A percentile compares a stretch with the other conserved stretches of the same genome.
phyloP scores from a whole-genome alignment of 768 basidiomycete species.

The Termitomyces sp. region DNA sequence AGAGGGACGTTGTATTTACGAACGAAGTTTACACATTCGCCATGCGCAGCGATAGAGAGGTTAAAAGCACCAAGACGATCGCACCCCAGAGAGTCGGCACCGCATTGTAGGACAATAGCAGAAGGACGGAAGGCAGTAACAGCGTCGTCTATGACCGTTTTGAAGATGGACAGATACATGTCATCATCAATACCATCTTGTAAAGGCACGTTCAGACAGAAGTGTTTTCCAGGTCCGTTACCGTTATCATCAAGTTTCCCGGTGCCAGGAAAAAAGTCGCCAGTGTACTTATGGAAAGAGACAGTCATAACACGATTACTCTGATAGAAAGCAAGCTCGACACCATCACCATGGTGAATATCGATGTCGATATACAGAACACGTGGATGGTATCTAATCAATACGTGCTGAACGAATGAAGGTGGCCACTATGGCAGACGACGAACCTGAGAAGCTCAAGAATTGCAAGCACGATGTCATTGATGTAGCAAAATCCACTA shows the following conservation, averaged over 20 bases:
- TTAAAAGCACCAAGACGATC: conserved; percentile 97
- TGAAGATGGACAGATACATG: conserved; percentile 93
- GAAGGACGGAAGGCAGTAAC: conserved; percentile 85
- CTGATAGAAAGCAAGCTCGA: conserved; percentile 96
- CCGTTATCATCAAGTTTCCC: conserved; percentile 95
- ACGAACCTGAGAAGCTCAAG: conserved; percentile 80
- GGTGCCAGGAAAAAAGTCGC: conserved; percentile 97
- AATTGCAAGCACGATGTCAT: conserved; percentile 94
- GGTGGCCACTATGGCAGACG: conserved; percentile 7
- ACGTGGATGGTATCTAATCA: conserved; percentile 76
- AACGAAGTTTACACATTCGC: conserved; percentile 97
- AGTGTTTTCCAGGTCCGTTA: conserved; percentile 84
- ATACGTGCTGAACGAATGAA: neutral
- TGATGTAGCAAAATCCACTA: conserved; percentile 97
- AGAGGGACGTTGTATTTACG: conserved; percentile 88
- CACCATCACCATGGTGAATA: conserved; percentile 98
- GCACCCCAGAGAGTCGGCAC: conserved; percentile 92
- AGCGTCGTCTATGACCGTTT: conserved; percentile 92
- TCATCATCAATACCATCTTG: conserved; percentile 97
- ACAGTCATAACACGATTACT: conserved; percentile 98
- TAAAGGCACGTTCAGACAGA: conserved; percentile 90
- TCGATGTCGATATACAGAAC: conserved; percentile 99
- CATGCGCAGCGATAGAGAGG: conserved; percentile 93
- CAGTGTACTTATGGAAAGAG: conserved; percentile 98
- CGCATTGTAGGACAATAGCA: conserved; percentile 93